Evolutionary conservation across 768 basidiomycete genomes (phyloP), one percentile per base, ranked within the genome.

Genomic region (Coprinellus aureogranulatus): DNA sequence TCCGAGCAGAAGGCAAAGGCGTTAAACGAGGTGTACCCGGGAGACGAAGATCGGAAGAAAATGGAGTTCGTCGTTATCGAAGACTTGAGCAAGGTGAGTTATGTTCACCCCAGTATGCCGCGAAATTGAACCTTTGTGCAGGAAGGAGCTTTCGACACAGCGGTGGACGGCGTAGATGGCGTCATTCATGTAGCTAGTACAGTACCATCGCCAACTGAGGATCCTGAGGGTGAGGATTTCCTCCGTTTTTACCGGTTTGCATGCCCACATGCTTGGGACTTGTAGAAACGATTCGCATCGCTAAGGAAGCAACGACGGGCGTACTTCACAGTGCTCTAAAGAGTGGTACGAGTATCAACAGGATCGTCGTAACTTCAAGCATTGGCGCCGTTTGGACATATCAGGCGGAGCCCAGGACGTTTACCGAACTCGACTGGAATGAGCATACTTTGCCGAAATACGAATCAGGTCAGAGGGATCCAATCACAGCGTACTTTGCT

Each of bases 81-180:
- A 52, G 89, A 92, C 62, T 85, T 92, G 62, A 65, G 68, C 10
- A 63, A 71, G 61, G 73, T 68, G 42, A 23, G 67, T 59, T n/a
- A n/a, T n/a, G n/a, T n/a, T n/a, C n/a, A n/a, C 16, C 60, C 39
- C 27, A 31, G 40, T 18, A 47, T 44, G 12, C 34, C 22, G 28
- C 16, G 18, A 45, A 16, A 22, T 39, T 37, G n/a, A 41, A 22
- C 20, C 62, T 34, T 34, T 6, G 14, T 14, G 34, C 6, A 34
- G 83, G 77, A 76, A 1, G 81, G 80, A 6, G 86, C 85, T 0
- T 92, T 90, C 61, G 87, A 91, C 65, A 82, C 87, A 46, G 88
- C 84, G 0, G 85, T 90, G 59, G 80, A 83, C 65, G 88, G 79
- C 1, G 82, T 90, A 12, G 83, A 88, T 57, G 54, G 6, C 6